A percentile compares a stretch with the other conserved stretches of the same genome.
Conservation (phyloP, 2,329 filamentous ascomycete species). For the Purpureocillium lavendulum region DNA sequence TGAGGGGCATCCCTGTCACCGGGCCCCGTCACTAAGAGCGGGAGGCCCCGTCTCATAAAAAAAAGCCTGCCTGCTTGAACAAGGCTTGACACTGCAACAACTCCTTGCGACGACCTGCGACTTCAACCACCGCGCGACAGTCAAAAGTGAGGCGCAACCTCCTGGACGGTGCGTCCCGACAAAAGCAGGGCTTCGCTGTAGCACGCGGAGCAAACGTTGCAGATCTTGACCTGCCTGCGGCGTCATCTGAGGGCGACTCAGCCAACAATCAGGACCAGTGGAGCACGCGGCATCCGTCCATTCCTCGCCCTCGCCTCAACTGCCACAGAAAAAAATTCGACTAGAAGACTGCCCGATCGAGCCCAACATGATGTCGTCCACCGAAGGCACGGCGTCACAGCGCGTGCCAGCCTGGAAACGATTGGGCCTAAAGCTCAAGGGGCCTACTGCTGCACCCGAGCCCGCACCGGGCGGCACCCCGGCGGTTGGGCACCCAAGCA, state of each 20-base stretch:
- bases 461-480: conserved; percentile 18
- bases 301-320: neutral
- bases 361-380: conserved; percentile 33
- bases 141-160: too few species aligned
- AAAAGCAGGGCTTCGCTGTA: too few species aligned
- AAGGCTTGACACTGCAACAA: neutral
- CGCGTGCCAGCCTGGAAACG: conserved; percentile 52
- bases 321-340: conserved; percentile 9
- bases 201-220: too few species aligned
- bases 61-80: neutral
- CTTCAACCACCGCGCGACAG: too few species aligned
- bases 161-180: too few species aligned
- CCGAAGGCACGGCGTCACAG: conserved; percentile 33
- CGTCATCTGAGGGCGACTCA: too few species aligned
- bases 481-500: conserved; percentile 28
- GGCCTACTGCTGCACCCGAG: conserved; percentile 22
- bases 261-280: too few species aligned
- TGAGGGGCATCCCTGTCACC: neutral
- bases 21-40: neutral
- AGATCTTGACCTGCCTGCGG: too few species aligned
- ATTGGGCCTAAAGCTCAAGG: conserved; percentile 55
- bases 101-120: too few species aligned
- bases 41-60: neutral
- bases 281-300: neutral
- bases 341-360: conserved; percentile 1